Conservation (phyloP, 495 filamentous ascomycete species). For the Hypoxylon lienhwacheense region DNA sequence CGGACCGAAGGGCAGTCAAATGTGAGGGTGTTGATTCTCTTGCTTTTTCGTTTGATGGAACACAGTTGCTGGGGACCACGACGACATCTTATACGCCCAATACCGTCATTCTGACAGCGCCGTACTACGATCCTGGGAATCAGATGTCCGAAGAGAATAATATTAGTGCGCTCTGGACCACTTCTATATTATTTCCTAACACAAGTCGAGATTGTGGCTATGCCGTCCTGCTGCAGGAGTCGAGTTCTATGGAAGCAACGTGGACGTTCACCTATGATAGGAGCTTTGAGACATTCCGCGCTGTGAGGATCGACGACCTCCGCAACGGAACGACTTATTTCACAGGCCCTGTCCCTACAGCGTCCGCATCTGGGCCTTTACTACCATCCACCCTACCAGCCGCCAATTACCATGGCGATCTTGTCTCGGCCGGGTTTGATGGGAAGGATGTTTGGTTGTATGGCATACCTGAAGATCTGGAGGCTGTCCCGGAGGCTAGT, state of each 20-base stretch:
- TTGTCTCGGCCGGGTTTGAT: slow-evolving; percentile 75
- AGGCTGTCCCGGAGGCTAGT: slow-evolving; percentile 51
- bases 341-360: slow-evolving; percentile 63
- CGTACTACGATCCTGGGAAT: slow-evolving; percentile 67
- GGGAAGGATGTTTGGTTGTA: slow-evolving; percentile 77
- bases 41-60: slow-evolving; percentile 80
- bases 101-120: slow-evolving; percentile 78
- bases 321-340: slow-evolving; percentile 81
- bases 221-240: slow-evolving; percentile 69
- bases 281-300: slow-evolving; percentile 74
- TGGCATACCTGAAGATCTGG: slow-evolving; percentile 73
- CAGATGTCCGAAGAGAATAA: slow-evolving; percentile 61
- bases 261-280: slow-evolving; percentile 83
- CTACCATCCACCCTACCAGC: slow-evolving; percentile 71
- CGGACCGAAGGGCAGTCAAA: slow-evolving; percentile 76
- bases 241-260: slow-evolving; percentile 68
- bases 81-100: slow-evolving; percentile 62
- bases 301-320: slow-evolving; percentile 71
- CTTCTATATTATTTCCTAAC: slow-evolving; percentile 83
- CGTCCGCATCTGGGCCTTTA: slow-evolving; percentile 48
- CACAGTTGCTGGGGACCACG: slow-evolving; percentile 81
- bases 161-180: slow-evolving; percentile 82
- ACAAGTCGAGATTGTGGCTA: slow-evolving; percentile 74
- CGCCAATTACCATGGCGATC: slow-evolving; percentile 66
- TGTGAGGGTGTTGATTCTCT: slow-evolving; percentile 78